Conservation (phyloP, 352 stramenopile genomes). For the Plasmopara viticola region DNA sequence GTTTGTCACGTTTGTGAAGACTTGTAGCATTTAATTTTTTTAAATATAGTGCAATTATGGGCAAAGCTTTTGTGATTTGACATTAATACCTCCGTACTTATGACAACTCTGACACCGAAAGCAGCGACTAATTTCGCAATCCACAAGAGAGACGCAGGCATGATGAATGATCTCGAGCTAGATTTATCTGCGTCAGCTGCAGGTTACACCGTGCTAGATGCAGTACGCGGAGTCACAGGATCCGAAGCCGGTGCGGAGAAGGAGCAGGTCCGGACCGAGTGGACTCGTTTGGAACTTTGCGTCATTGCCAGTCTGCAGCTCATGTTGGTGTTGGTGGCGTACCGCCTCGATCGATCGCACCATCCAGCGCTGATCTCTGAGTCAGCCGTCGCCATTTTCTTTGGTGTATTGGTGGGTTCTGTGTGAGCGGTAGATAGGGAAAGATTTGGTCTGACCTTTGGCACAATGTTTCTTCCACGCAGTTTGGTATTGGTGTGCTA, state of each 20-base stretch:
- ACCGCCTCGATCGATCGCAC: conserved; percentile 65
- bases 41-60: no score
- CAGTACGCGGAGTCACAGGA: conserved; percentile 18
- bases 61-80: no score
- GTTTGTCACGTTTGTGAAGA: not conserved
- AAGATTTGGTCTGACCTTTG: conserved; percentile 11
- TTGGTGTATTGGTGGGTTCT: conserved; percentile 68
- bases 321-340: conserved; percentile 71
- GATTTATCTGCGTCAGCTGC: conserved; percentile 20
- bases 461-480: not conserved
- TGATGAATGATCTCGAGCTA: conserved; percentile 19
- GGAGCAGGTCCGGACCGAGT: conserved; percentile 35
- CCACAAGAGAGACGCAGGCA: conserved; percentile 11
- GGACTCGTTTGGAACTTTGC: conserved; percentile 70
- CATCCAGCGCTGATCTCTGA: conserved; percentile 70
- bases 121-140: not conserved
- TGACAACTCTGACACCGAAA: not conserved
- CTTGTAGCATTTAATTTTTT: no score
- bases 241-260: conserved; percentile 17
- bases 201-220: conserved; percentile 31
- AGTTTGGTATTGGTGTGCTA: conserved; percentile 74
- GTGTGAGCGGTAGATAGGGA: conserved; percentile 1
- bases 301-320: conserved; percentile 79
- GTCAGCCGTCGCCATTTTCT: conserved; percentile 78
- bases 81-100: not conserved